These are phyloP conservation scores for Pseudocercospora fijiensis DNA, from an alignment of 2,329 filamentous ascomycete genomes.

Conservation along the genomic window DNA sequence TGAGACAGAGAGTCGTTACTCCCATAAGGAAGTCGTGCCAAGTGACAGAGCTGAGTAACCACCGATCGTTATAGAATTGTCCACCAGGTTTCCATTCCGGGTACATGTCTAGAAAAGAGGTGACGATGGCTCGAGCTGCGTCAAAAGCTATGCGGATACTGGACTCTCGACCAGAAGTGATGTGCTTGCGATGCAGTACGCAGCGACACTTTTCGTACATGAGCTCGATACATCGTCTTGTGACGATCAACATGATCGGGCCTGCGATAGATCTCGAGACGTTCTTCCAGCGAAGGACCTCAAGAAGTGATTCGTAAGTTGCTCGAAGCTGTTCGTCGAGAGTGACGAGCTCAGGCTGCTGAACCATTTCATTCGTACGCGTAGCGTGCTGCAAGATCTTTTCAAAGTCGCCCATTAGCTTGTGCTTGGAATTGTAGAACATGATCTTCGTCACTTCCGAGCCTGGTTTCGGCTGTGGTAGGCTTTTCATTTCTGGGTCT, in stretches of 20 bases:
- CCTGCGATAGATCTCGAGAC: conserved; percentile 45
- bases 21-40: conserved; percentile 48
- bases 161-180: conserved; percentile 7
- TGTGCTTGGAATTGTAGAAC: conserved; percentile 37
- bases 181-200: conserved; percentile 21
- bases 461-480: conserved; percentile 38
- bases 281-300: conserved; percentile 33
- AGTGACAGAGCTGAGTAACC: conserved; percentile 44
- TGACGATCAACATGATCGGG: conserved; percentile 53
- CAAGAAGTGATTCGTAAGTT: conserved; percentile 34
- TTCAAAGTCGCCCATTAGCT: conserved; percentile 36
- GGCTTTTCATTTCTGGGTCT: conserved; percentile 28
- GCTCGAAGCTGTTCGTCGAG: conserved; percentile 38
- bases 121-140: conserved; percentile 29
- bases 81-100: conserved; percentile 46
- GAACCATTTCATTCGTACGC: conserved; percentile 22
- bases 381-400: conserved; percentile 37
- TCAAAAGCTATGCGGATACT: conserved; percentile 28
- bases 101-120: conserved; percentile 49
- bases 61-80: conserved; percentile 42
- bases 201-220: conserved; percentile 30
- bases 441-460: conserved; percentile 29
- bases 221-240: conserved; percentile 35
- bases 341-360: conserved; percentile 22
- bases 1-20: conserved; percentile 47